Conservation (phyloP, 148 eudicot species). For the Vaccinium myrtillus region DNA sequence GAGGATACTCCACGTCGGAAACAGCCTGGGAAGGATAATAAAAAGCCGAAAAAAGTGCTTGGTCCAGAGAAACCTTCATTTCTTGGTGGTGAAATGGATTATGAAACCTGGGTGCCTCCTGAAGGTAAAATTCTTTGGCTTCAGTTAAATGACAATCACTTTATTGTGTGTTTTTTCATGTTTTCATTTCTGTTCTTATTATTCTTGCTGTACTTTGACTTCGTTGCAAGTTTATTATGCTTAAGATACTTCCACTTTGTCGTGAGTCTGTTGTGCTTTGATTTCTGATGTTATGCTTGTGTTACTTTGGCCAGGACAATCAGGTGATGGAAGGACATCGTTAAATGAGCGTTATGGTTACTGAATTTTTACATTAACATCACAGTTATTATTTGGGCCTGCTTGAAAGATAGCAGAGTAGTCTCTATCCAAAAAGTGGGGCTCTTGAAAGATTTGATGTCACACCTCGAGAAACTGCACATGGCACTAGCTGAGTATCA, state of each 20-base stretch:
- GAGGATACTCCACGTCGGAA: constrained; percentile 21
- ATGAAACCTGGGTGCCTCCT: constrained; percentile 89
- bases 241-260: not conserved
- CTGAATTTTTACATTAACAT: constrained; percentile 24
- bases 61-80: constrained; percentile 86
- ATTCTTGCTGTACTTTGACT: not conserved
- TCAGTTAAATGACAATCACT: not conserved
- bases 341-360: constrained; percentile 92
- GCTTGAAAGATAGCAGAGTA: not conserved
- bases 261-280: not conserved
- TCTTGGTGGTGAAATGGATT: constrained; percentile 35
- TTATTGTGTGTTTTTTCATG: not conserved
- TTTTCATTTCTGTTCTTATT: constrained; percentile 19
- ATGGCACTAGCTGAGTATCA: not conserved
- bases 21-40: constrained; percentile 39
- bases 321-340: constrained; percentile 97
- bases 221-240: not conserved
- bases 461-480: not conserved
- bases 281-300: constrained; percentile 23
- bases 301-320: constrained; percentile 69
- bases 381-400: not conserved
- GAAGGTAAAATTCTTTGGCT: constrained; percentile 48
- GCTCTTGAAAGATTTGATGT: not conserved
- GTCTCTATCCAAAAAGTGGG: too few relatives aligned
- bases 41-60: constrained; percentile 56